Evolutionary conservation across 2,329 filamentous ascomycete genomes (phyloP), one percentile per base, ranked within the genome.

Genomic region (Colletotrichum cuscutae): DNA sequence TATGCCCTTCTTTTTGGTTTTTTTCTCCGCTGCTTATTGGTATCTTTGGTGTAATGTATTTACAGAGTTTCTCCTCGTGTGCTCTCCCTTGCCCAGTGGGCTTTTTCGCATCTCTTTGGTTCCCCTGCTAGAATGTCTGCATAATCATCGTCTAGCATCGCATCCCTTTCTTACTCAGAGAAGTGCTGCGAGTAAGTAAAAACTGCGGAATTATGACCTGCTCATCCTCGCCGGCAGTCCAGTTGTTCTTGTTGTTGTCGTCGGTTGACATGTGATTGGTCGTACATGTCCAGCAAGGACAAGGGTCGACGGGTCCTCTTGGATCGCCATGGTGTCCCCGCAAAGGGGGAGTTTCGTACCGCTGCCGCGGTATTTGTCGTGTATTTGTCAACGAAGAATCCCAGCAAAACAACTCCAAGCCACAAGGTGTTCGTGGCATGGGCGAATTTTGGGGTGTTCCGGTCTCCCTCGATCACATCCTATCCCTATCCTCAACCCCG

Each of bases 11-110:
- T 24, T 70, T 72, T 65, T 52, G 65, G 30, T 9, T 30, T 19
- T 35, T 30, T 70, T 26, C 60, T 61, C 60, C 49, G 15, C 60
- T 72, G 70, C 66, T 57, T 65, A 15, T 66, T 72, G 70, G 70
- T 72, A 72, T 72, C 70, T 66, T 72, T 35, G 32, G 13, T 71
- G 56, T 65, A 52, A n/a, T 65, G 57, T 65, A 70, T 72, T 70
- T 70, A 72, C 66, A 70, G 46, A 28, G 42, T 58, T 65, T 65
- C 49, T 52, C 52, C 57, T 61, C 66, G 60, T 70, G 61, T 72
- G 54, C 46, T 24, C 26, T 15, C 35, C 35, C 42, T 46, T 59
- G 24, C 2, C 37, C 30, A 24, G 49, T 53, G n/a, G n/a, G 57
- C 28, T 22, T 54, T 64, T 68, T 68, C 12, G n/a, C 15, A n/a